Base-by-base conservation (phyloP, 495 filamentous ascomycete species). In the Astrocystis sublimbata region DNA sequence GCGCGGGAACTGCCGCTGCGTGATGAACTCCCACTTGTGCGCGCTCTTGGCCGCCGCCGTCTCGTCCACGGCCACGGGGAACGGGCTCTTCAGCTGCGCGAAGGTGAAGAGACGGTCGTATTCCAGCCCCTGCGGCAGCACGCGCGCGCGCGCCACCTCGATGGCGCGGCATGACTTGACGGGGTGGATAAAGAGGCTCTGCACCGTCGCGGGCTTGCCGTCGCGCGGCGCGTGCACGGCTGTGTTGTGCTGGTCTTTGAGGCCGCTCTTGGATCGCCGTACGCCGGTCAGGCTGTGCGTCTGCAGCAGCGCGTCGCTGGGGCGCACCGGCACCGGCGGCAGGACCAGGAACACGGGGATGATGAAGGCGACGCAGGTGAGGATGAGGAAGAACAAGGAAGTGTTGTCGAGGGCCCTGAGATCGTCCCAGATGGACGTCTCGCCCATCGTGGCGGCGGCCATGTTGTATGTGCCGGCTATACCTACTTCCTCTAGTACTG, bases 101-200 rank as follows among this genome's bases (percentile, higher is more conserved):
- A 96, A 91, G 50, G 85, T 89, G 79, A 92, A 96, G 65, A 91
- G 85, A 1, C 93, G 87, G 72, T 98, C 93, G 71, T 88, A 89
- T 71, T 89, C 81, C 46, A 98, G 80, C 3, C 93, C 93, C 15
- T 85, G 86, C 5, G 84, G 70, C 28, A 92, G 75, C 4, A 96
- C 82, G 51, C 86, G 85, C 43, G 84, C 86, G 53, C 79, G 68
- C 55, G 83, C 75, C 53, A 97, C 69, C 74, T 96, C 91, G 19
- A 97, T 86, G 13, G 88, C 90, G 62, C 81, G 79, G 71, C 93
- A 97, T 60, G 89, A 91, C 77, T 97, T 97, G 66, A 97, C 77
- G 0, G 93, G 93, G 71, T 93, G 96, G 41, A 91, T 87, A 78
- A 88, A 92, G 40, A 97, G 81, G 49, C 89, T 90, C 72, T 92